Conservation (phyloP, 345 rosid genomes). For the Eucalyptus virginea region DNA sequence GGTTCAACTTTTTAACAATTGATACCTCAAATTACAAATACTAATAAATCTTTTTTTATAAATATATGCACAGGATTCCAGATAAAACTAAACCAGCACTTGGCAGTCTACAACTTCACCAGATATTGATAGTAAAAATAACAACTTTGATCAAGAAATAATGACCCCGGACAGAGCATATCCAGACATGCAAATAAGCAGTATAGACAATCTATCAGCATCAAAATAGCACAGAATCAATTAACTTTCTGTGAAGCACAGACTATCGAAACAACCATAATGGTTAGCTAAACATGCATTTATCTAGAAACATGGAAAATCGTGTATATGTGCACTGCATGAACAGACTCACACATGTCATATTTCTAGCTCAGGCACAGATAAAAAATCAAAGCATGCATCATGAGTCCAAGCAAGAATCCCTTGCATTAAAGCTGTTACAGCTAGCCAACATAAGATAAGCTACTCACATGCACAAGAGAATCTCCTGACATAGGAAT, state of each 20-base stretch:
- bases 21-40: neutral
- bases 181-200: neutral
- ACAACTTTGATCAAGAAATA: neutral
- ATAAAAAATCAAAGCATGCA: neutral
- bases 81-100: neutral
- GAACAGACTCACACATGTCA: neutral
- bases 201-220: neutral
- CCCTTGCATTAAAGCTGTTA: neutral
- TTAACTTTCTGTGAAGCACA: neutral
- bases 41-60: neutral
- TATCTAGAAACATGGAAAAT: neutral
- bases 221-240: neutral
- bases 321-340: neutral
- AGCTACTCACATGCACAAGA: conserved; percentile 70
- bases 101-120: neutral
- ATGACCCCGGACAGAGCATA: neutral
- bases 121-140: neutral
- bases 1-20: neutral
- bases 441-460: neutral
- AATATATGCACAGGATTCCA: neutral
- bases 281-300: neutral
- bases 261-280: neutral
- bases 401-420: neutral
- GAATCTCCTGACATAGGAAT: conserved; percentile 64
- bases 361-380: neutral